Evolutionary conservation across 495 filamentous ascomycete genomes (phyloP).

Genomic region (Parathielavia hyrcaniae): DNA sequence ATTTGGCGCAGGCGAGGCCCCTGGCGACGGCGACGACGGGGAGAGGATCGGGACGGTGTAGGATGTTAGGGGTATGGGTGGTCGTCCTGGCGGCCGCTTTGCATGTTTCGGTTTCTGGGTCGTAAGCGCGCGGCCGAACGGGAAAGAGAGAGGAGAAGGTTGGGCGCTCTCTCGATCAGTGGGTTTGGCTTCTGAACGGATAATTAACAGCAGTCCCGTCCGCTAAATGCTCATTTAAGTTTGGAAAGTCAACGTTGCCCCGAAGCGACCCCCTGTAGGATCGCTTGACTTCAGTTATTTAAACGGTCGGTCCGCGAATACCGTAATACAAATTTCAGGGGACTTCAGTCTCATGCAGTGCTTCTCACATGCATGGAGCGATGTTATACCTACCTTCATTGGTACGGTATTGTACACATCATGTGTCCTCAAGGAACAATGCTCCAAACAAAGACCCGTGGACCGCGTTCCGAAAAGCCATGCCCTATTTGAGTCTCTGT

Average conservation of each 20-base stretch:
- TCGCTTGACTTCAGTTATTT: constrained; percentile 8
- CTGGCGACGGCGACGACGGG: constrained; percentile 4
- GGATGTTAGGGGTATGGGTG: constrained; percentile 5
- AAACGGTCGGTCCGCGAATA: constrained; percentile 6
- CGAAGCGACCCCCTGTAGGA: constrained; percentile 8
- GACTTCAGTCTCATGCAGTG: not conserved
- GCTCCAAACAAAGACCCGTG: no score
- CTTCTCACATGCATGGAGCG: no score
- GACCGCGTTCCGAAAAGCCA: no score
- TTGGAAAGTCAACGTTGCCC: constrained; percentile 5
- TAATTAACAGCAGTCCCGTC: constrained; percentile 11
- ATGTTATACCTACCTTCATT: no score
- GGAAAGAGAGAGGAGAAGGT: constrained; percentile 7
- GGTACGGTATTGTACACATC: no score
- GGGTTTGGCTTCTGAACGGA: not conserved
- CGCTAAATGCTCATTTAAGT: constrained; percentile 17
- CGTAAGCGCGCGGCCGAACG: constrained; percentile 5
- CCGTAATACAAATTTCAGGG: not conserved
- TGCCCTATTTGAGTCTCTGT: not conserved
- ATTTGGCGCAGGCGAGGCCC: constrained; percentile 1
- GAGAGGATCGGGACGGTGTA: not conserved
- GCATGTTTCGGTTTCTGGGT: constrained; percentile 18
- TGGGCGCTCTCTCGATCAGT: constrained; percentile 13
- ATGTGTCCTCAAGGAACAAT: no score
- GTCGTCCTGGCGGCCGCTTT: constrained; percentile 1